Evolutionary conservation across 345 rosid species (phyloP).

Genomic region (Populus tremula): DNA sequence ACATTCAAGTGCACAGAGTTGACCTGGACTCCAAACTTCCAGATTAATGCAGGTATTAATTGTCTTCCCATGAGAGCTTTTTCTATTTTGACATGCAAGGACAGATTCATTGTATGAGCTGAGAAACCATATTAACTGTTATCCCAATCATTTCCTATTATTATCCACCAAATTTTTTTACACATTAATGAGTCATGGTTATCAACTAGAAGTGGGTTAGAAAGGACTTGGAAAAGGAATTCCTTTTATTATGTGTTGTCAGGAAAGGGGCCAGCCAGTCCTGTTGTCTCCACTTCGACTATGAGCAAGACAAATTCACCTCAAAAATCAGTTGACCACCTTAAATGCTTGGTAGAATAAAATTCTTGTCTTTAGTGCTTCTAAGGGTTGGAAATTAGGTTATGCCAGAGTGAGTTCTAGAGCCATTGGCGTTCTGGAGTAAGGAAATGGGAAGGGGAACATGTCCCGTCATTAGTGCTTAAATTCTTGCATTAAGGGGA

Average conservation of each 20-base stretch:
- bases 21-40: neutral
- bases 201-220: neutral
- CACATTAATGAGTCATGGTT: neutral
- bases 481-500: neutral
- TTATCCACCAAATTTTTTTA: neutral
- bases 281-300: neutral
- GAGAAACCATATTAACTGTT: neutral
- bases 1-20: neutral
- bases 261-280: neutral
- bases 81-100: neutral
- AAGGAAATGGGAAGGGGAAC: neutral
- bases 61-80: neutral
- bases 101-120: neutral
- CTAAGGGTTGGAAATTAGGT: neutral
- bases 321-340: neutral
- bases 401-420: neutral
- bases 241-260: neutral
- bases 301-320: neutral
- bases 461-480: no score
- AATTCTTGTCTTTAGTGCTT: neutral
- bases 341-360: neutral
- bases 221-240: neutral
- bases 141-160: neutral
- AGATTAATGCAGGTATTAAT: neutral
- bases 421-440: neutral